Conservation (phyloP, 1,139 yeast species). For the Debaryomycetaceae sp. region DNA sequence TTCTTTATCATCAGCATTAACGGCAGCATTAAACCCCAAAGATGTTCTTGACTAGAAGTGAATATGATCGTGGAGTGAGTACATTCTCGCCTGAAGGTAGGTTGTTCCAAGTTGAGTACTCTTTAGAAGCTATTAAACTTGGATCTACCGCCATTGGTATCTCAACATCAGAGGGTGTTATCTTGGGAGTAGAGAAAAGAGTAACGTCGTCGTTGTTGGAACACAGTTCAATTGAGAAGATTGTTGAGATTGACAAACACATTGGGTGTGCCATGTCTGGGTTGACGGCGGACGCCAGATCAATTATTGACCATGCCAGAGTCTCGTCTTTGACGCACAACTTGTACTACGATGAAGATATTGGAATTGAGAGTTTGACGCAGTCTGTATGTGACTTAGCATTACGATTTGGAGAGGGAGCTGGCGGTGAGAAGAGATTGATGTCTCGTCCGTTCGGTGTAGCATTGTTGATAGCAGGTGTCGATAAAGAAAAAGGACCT, state of each 20-base stretch:
- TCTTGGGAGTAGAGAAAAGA: conserved; percentile 94
- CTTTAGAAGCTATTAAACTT: conserved; percentile 92
- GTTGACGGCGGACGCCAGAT: conserved; percentile 95
- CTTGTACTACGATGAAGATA: conserved; percentile 87
- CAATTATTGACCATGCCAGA: conserved; percentile 98
- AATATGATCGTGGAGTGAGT: conserved; percentile 97
- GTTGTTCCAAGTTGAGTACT: conserved; percentile 96
- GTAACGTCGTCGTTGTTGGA: conserved; percentile 92
- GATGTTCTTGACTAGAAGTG: conserved; percentile 98
- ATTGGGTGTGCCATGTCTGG: conserved; percentile 99
- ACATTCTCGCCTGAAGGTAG: conserved; percentile 99
- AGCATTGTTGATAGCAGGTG: conserved; percentile 92
- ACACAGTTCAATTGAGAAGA: conserved; percentile 91
- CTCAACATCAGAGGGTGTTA: conserved; percentile 94
- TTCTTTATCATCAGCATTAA: conserved; percentile 26
- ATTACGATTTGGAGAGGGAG: conserved; percentile 96
- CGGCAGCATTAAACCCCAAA: not conserved
- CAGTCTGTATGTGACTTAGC: conserved; percentile 98
- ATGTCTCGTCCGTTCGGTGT: conserved; percentile 99
- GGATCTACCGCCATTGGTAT: conserved; percentile 99
- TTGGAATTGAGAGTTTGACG: conserved; percentile 89
- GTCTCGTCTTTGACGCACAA: conserved; percentile 87
- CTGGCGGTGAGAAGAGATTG: conserved; percentile 91
- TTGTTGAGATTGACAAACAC: conserved; percentile 90
- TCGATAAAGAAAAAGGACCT: conserved; percentile 90